A percentile compares a stretch with the other conserved stretches of the same genome.
Evolutionary conservation across 2,329 filamentous ascomycete genomes (phyloP).

Genomic region (Dothidotthia symphoricarpi): DNA sequence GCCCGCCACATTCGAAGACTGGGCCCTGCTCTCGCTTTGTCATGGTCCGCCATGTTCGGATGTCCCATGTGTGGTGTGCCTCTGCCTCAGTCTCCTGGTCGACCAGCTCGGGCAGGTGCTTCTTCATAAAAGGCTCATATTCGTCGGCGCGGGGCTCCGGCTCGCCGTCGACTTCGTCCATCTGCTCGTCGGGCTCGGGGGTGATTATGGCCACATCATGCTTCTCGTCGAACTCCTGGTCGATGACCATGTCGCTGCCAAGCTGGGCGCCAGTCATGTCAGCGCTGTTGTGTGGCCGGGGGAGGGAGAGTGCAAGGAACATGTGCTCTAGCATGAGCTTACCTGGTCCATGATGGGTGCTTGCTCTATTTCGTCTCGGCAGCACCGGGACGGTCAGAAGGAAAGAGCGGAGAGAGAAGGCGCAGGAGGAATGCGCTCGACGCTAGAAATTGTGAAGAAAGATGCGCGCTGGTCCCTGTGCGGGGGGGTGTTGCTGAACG

Average conservation of each 20-base stretch:
- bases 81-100: conserved; percentile 80
- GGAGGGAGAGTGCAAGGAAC: conserved; percentile 1
- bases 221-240: conserved; percentile 62
- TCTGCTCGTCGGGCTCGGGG: conserved; percentile 58
- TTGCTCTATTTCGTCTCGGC: conserved; percentile 4
- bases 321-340: conserved; percentile 23
- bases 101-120: conserved; percentile 71
- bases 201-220: conserved; percentile 62
- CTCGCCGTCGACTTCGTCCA: conserved; percentile 55
- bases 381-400: conserved; percentile 15
- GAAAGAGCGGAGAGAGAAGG: conserved; percentile 13
- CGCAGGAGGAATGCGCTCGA: conserved; percentile 10
- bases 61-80: conserved; percentile 77
- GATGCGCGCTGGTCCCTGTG: conserved; percentile 22
- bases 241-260: conserved; percentile 63
- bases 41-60: conserved; percentile 76
- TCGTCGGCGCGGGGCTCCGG: conserved; percentile 58
- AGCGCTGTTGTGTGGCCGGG: conserved; percentile 6
- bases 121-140: conserved; percentile 79
- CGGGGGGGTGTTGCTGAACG: conserved; percentile 6
- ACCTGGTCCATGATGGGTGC: conserved; percentile 42
- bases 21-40: conserved; percentile 84
- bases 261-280: conserved; percentile 44
- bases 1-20: conserved; percentile 78
- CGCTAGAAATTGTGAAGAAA: conserved; percentile 1